Percentiles rank a stretch among this genome's conserved stretches.
Conservation (phyloP, 2,329 filamentous ascomycete genomes). For the Penicillium palitans region DNA sequence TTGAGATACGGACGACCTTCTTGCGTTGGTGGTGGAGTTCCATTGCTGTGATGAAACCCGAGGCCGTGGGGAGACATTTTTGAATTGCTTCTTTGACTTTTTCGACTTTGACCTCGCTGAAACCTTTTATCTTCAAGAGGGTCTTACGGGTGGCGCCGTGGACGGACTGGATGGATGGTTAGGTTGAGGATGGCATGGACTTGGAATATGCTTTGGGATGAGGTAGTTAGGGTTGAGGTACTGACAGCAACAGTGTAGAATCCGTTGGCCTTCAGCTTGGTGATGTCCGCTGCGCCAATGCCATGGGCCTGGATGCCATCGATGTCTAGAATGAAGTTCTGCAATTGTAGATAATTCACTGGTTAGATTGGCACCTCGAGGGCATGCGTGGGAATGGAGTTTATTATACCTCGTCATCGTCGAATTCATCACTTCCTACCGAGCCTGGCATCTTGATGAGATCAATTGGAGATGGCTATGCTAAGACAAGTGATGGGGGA, state of each 20-base stretch:
- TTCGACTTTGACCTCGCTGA: slow-evolving; percentile 69
- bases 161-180: slow-evolving; percentile 51
- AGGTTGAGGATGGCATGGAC: not conserved
- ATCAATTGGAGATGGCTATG: slow-evolving; percentile 3
- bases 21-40: slow-evolving; percentile 65
- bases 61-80: slow-evolving; percentile 59
- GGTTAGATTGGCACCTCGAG: not conserved
- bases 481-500: not conserved
- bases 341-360: slow-evolving; percentile 22
- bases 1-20: slow-evolving; percentile 64
- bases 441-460: slow-evolving; percentile 53
- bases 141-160: slow-evolving; percentile 60
- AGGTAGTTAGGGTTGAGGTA: not conserved
- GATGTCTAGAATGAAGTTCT: slow-evolving; percentile 64
- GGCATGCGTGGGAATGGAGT: not conserved
- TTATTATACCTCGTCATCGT: slow-evolving; percentile 48
- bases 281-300: slow-evolving; percentile 65
- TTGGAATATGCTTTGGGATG: not conserved
- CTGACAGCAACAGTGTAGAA: slow-evolving; percentile 64
- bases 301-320: slow-evolving; percentile 67
- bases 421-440: slow-evolving; percentile 53
- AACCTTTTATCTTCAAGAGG: slow-evolving; percentile 67
- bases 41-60: slow-evolving; percentile 65
- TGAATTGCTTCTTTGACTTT: slow-evolving; percentile 68
- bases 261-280: slow-evolving; percentile 63